A percentile compares a stretch with the other conserved stretches of the same genome.
These are phyloP conservation scores for Peniophora sp. DNA, from an alignment of 1,284 basidiomycete species.

Conservation along the genomic window DNA sequence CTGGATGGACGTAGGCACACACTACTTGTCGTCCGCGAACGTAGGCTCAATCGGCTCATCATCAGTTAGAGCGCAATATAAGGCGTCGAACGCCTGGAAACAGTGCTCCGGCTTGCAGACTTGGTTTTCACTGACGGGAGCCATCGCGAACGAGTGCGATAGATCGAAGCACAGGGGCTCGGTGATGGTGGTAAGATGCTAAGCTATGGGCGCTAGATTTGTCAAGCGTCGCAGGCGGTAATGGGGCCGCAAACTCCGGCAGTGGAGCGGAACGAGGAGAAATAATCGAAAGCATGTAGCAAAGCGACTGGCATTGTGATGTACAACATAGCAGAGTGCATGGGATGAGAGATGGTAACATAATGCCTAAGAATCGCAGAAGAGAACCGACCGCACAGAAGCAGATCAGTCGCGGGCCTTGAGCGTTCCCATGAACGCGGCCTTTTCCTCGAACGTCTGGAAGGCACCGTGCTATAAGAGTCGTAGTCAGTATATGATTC, in stretches of 20 bases:
- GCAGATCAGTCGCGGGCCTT: constrained; percentile 60
- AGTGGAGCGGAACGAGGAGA: not conserved
- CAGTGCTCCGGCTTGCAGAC: constrained; percentile 66
- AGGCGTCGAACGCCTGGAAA: constrained; percentile 71
- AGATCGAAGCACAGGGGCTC: not conserved
- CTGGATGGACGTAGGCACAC: constrained; percentile 19
- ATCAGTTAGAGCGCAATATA: constrained; percentile 63
- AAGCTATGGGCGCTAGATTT: not conserved
- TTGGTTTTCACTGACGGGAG: constrained; percentile 22
- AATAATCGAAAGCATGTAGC: constrained; percentile 9
- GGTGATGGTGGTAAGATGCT: not conserved
- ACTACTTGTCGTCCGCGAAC: constrained; percentile 71
- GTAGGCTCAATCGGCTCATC: constrained; percentile 44
- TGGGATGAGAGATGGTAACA: constrained; percentile 5
- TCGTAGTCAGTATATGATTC: constrained; percentile 5
- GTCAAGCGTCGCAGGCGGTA: not conserved
- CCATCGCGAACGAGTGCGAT: constrained; percentile 24
- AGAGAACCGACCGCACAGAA: constrained; percentile 3
- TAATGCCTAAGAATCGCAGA: not conserved
- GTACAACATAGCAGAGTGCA: constrained; percentile 29
- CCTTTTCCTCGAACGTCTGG: constrained; percentile 96
- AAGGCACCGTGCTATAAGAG: constrained; percentile 79
- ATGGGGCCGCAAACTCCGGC: not conserved
- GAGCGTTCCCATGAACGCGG: constrained; percentile 89
- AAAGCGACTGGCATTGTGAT: constrained; percentile 21